Evolutionary conservation across 768 basidiomycete genomes (phyloP), one percentile per base, ranked within the genome.

Genomic region (Tubosaeta sp.): DNA sequence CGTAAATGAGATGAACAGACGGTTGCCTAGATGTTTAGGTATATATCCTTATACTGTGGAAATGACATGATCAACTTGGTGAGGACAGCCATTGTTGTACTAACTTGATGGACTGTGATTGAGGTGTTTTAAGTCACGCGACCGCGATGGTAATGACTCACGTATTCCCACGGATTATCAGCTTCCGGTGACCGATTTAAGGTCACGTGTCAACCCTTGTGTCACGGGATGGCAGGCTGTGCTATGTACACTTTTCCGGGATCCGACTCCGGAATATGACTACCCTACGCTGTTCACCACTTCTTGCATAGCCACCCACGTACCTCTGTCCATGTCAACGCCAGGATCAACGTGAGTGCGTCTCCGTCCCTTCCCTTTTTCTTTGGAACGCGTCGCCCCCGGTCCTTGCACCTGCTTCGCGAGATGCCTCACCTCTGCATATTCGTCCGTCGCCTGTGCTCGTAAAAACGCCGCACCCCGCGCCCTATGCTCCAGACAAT

Each of bases 401-500:
- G 32, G 12, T 14, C 46, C 39, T 11, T 19, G 47, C 8, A 59
- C 75, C 47, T 73, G 73, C 67, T 80, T 79, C 10, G 86, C 82
- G 13, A 91, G 75, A 34, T 78, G 74, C 64, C 79, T 83, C 52
- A 94, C 78, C 66, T 92, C 86, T 8, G 76, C 77, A 47, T 86
- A 79, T 61, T 88, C 84, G 11, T 73, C 69, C 9, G 84, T 85
- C 3, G 87, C 84, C 67, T 94, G 91, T 3, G 90, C 90, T 31
- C 80, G 76, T 39, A 93, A 71, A 71, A 86, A 94, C 3, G 77
- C 77, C 3, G 83, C 79, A 42, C 75, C 78, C 27, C 67, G 66
- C 12, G 88, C 80, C 9, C 89, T 78, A 61, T 91, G 87, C 4
- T 63, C 67, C 45, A 90, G 71, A 59, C 83, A 86, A 57, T 90